These are phyloP conservation scores for Rhizoctonia solani DNA, from an alignment of 1,284 basidiomycete genomes.

Conservation along the genomic window DNA sequence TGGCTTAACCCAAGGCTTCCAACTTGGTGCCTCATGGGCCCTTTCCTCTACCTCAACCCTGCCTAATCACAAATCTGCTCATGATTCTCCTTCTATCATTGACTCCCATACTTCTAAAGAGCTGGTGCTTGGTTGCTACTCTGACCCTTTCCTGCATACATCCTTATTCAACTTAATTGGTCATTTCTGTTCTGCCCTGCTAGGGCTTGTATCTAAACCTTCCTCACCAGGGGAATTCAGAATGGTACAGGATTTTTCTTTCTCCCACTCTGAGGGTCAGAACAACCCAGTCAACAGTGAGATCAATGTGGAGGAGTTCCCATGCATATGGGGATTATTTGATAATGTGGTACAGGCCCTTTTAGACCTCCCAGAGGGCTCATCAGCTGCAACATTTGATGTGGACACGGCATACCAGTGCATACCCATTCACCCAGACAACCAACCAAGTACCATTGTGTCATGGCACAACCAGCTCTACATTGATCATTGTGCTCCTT, in stretches of 20 bases:
- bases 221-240: neutral
- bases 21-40: neutral
- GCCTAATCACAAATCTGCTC: slow-evolving; percentile 22
- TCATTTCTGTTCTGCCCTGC: neutral
- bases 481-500: slow-evolving; percentile 44
- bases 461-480: slow-evolving; percentile 39
- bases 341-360: slow-evolving; percentile 42
- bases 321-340: slow-evolving; percentile 52
- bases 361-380: slow-evolving; percentile 44
- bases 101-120: slow-evolving; percentile 7
- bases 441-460: slow-evolving; percentile 48
- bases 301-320: slow-evolving; percentile 46
- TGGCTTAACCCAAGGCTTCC: neutral
- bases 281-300: slow-evolving; percentile 1
- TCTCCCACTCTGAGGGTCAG: neutral
- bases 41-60: neutral
- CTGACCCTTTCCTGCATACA: neutral
- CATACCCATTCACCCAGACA: slow-evolving; percentile 46
- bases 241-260: slow-evolving; percentile 25
- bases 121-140: neutral
- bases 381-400: slow-evolving; percentile 47
- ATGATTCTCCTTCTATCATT: neutral
- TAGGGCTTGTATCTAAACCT: slow-evolving; percentile 10
- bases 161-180: neutral
- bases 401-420: slow-evolving; percentile 45